Conservation (phyloP, 2,329 filamentous ascomycete genomes). For the Trichoderma sp. region DNA sequence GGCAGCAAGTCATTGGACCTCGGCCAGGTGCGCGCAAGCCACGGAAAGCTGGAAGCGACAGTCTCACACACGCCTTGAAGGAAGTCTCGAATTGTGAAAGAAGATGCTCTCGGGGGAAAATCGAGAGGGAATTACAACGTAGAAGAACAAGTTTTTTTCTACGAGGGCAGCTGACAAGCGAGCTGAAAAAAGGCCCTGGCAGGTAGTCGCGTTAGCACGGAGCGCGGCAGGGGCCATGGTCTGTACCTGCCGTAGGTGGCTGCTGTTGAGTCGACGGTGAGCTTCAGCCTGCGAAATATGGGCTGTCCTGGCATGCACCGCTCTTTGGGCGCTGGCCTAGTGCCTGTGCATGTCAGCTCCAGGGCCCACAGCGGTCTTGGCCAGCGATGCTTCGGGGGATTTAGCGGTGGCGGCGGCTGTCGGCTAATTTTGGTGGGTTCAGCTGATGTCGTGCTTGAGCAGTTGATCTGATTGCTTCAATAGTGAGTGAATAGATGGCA, state of each 20-base stretch:
- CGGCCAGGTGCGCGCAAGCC: slow-evolving; percentile 10
- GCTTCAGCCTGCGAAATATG: not conserved
- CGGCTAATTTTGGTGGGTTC: not conserved
- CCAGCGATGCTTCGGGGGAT: not conserved
- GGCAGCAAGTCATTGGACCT: slow-evolving; percentile 13
- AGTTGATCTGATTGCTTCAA: not conserved
- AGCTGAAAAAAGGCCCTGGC: slow-evolving; percentile 17
- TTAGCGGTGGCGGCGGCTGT: slow-evolving; percentile 2
- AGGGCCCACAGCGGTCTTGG: not conserved
- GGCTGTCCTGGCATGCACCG: not conserved
- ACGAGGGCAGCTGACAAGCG: not conserved
- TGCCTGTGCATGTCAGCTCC: not conserved
- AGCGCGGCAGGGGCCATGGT: not conserved
- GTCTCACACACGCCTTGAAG: slow-evolving; percentile 4
- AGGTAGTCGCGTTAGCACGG: not conserved
- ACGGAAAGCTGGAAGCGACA: slow-evolving; percentile 1
- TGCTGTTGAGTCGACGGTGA: not conserved
- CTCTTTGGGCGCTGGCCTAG: not conserved
- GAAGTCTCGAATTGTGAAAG: not conserved
- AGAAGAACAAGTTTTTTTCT: not conserved
- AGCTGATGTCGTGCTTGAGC: not conserved
- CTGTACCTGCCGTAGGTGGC: slow-evolving; percentile 18
- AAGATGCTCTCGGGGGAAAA: not conserved
- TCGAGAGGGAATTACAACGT: not conserved
- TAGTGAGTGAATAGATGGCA: not conserved